Evolutionary conservation across 192 early-diverging fungal species (phyloP).

Genomic region (Coemansia aciculifera): DNA sequence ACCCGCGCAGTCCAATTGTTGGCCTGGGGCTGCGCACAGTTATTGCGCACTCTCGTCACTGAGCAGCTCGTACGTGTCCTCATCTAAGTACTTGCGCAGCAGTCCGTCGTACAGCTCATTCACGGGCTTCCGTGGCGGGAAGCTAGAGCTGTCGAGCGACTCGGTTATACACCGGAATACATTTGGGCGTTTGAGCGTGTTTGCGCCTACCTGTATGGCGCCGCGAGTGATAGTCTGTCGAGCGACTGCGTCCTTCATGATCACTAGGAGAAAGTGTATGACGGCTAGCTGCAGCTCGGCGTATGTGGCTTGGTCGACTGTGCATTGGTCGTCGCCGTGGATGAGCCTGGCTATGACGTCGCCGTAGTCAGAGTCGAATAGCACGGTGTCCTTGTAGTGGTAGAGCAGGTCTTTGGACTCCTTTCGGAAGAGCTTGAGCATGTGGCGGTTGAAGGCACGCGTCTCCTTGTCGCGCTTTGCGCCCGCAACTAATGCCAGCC

Average conservation of each 20-base stretch:
- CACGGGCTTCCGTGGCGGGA: background rate
- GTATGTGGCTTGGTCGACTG: slow-evolving; percentile 2
- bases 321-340: slow-evolving; percentile 2
- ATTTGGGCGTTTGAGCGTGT: background rate
- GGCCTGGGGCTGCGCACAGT: background rate
- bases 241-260: background rate
- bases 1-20: background rate
- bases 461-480: slow-evolving; percentile 2
- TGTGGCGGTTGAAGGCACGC: background rate
- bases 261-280: background rate
- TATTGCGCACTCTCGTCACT: background rate
- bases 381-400: background rate
- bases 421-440: background rate
- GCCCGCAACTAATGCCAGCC: background rate
- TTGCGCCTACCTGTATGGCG: background rate
- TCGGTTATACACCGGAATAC: background rate
- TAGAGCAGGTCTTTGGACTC: background rate
- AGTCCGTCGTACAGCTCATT: background rate
- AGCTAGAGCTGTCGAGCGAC: background rate
- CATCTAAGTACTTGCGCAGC: slow-evolving; percentile 12
- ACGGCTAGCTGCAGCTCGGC: background rate
- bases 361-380: slow-evolving; percentile 9
- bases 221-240: background rate
- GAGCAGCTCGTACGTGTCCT: background rate
- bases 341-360: slow-evolving; percentile 12